Evolutionary conservation across 768 basidiomycete genomes (phyloP).

Genomic region (Hebeloma cylindrosporum): DNA sequence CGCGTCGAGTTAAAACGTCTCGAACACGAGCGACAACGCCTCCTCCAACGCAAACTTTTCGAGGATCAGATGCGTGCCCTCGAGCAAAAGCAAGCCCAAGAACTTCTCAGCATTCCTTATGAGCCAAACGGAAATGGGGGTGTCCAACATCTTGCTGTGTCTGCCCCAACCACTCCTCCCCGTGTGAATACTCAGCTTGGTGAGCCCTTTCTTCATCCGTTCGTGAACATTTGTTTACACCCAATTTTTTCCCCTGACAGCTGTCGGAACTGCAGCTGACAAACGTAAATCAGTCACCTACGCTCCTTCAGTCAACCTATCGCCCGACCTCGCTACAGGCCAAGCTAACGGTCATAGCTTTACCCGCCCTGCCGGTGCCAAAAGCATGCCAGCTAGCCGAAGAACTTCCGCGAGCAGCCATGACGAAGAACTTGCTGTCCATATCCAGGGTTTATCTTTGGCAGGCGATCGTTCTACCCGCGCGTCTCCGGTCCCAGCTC

Average conservation of each 20-base stretch:
- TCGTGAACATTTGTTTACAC: conserved; percentile 47
- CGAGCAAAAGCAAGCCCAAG: conserved; percentile 88
- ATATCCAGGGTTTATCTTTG: conserved; percentile 71
- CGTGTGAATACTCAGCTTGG: conserved; percentile 72
- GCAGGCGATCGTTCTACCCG: conserved; percentile 59
- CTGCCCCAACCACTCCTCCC: conserved; percentile 86
- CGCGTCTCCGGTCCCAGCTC: conserved; percentile 55
- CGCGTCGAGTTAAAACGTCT: conserved; percentile 89
- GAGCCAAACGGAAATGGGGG: conserved; percentile 52
- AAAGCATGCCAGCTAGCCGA: conserved; percentile 91
- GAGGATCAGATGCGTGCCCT: conserved; percentile 96
- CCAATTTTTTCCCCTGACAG: conserved; percentile 65
- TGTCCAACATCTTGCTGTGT: conserved; percentile 79
- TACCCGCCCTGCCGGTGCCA: conserved; percentile 71
- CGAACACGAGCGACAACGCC: conserved; percentile 89
- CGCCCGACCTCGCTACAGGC: conserved; percentile 59
- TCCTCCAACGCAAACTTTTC: conserved; percentile 83
- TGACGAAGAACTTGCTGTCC: conserved; percentile 77
- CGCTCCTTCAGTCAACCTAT: conserved; percentile 73
- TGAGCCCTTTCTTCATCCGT: conserved; percentile 50
- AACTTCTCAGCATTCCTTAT: conserved; percentile 74
- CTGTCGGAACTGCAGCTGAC: conserved; percentile 66
- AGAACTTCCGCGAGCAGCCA: conserved; percentile 86
- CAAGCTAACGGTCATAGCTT: conserved; percentile 53
- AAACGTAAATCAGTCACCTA: conserved; percentile 89